Conservation (phyloP, 2,329 filamentous ascomycete genomes). For the Bipolaris zeicola region DNA sequence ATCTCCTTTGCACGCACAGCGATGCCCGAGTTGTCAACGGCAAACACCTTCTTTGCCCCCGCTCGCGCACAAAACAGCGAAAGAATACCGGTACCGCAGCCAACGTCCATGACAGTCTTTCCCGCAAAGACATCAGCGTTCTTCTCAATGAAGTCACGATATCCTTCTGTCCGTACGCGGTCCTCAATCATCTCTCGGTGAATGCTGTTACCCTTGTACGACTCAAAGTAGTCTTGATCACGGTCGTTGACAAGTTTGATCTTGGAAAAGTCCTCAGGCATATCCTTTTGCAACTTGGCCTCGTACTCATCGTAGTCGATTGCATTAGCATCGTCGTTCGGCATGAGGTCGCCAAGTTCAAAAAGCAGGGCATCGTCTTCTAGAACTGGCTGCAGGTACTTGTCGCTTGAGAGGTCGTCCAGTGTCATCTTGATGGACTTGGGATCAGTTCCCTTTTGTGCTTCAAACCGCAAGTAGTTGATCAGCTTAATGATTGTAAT, state of each 20-base stretch:
- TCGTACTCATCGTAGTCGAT: slow-evolving; percentile 45
- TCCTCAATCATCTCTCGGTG: slow-evolving; percentile 98
- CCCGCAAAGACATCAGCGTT: slow-evolving; percentile 86
- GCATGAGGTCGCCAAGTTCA: slow-evolving; percentile 76
- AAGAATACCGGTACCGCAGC: slow-evolving; percentile 80
- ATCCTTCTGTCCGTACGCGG: slow-evolving; percentile 82
- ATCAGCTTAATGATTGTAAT: slow-evolving; percentile 46
- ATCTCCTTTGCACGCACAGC: slow-evolving; percentile 86
- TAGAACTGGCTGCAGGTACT: slow-evolving; percentile 80
- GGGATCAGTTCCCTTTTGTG: slow-evolving; percentile 44
- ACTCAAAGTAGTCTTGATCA: slow-evolving; percentile 67
- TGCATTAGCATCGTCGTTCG: slow-evolving; percentile 32
- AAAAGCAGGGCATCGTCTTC: slow-evolving; percentile 90
- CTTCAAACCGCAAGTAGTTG: slow-evolving; percentile 56
- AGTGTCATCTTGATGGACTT: slow-evolving; percentile 63
- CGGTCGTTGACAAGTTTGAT: slow-evolving; percentile 50
- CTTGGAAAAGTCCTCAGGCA: slow-evolving; percentile 39
- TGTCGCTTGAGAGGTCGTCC: slow-evolving; percentile 71
- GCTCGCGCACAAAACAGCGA: slow-evolving; percentile 95
- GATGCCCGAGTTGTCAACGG: slow-evolving; percentile 91
- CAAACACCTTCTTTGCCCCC: slow-evolving; percentile 83
- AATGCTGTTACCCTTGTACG: slow-evolving; percentile 72
- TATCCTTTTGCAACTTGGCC: slow-evolving; percentile 50
- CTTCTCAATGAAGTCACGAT: slow-evolving; percentile 92
- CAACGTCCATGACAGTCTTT: slow-evolving; percentile 89